phyloP scores from a whole-genome alignment of 2,329 filamentous ascomycete species.

The Exophiala oligosperma region DNA sequence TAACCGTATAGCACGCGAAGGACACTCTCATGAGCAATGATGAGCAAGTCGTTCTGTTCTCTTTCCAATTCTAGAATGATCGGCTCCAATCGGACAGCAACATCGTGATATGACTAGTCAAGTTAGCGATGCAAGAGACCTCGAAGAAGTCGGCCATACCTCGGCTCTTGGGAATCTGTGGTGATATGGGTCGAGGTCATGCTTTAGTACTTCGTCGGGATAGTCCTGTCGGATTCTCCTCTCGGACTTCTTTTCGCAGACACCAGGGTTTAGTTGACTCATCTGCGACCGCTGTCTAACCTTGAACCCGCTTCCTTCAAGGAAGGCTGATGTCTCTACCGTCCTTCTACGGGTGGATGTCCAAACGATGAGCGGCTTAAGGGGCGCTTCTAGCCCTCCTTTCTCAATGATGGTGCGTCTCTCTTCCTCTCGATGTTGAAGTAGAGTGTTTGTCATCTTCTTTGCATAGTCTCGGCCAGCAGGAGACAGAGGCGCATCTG shows the following conservation, averaged over 20 bases:
- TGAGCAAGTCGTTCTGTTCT: constrained; percentile 95
- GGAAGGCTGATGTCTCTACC: constrained; percentile 80
- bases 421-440: constrained; percentile 82
- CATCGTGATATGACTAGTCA: constrained; percentile 87
- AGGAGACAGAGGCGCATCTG: constrained; percentile 79
- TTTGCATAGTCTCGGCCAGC: constrained; percentile 78
- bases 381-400: constrained; percentile 65
- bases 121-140: constrained; percentile 6
- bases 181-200: constrained; percentile 93
- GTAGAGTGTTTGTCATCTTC: constrained; percentile 80
- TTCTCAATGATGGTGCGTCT: constrained; percentile 66
- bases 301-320: constrained; percentile 78
- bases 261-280: constrained; percentile 94
- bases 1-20: constrained; percentile 95
- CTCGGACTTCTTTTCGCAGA: constrained; percentile 92
- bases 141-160: constrained; percentile 48
- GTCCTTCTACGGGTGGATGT: constrained; percentile 89
- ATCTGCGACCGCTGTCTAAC: constrained; percentile 92
- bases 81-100: constrained; percentile 95
- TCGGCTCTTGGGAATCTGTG: constrained; percentile 94
- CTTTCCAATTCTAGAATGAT: constrained; percentile 97
- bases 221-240: constrained; percentile 76
- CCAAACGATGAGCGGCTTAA: constrained; percentile 87
- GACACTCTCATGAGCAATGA: constrained; percentile 98
- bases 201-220: constrained; percentile 87